Percentiles rank a stretch among this genome's conserved stretches.
Conservation (phyloP, 73 alveolate species). For the Paramecium tetraurelia region DNA sequence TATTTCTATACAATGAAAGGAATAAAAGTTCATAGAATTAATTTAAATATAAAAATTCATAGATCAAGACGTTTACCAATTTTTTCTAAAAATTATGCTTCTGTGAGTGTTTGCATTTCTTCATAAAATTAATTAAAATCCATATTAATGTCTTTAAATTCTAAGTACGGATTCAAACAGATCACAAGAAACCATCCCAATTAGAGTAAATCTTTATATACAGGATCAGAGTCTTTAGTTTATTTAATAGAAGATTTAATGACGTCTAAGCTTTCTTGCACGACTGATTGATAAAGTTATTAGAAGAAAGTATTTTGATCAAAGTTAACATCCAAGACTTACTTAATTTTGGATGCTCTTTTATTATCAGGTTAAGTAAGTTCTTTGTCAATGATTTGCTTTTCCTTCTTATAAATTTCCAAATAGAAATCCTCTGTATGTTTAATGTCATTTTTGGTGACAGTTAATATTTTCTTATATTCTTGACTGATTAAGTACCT, state of each 20-base stretch:
- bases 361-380: background rate
- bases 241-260: background rate
- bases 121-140: conserved; percentile 30
- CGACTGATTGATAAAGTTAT: background rate
- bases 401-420: conserved; percentile 26
- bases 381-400: conserved; percentile 18
- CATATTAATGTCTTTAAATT: conserved; percentile 26
- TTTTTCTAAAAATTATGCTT: background rate
- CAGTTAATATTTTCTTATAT: conserved; percentile 31
- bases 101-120: background rate
- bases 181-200: conserved; percentile 36
- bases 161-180: conserved; percentile 43
- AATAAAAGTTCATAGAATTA: background rate
- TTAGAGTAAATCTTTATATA: conserved; percentile 37
- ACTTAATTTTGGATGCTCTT: conserved; percentile 14
- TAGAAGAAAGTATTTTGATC: conserved; percentile 1
- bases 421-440: conserved; percentile 44
- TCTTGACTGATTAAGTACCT: conserved; percentile 27
- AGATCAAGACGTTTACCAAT: background rate
- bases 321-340: conserved; percentile 20
- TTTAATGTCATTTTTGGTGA: conserved; percentile 25
- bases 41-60: background rate
- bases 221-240: background rate
- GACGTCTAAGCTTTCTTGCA: background rate
- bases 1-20: background rate